Evolutionary conservation across 2,329 filamentous ascomycete species (phyloP).

Genomic region (Claviceps spartinae): DNA sequence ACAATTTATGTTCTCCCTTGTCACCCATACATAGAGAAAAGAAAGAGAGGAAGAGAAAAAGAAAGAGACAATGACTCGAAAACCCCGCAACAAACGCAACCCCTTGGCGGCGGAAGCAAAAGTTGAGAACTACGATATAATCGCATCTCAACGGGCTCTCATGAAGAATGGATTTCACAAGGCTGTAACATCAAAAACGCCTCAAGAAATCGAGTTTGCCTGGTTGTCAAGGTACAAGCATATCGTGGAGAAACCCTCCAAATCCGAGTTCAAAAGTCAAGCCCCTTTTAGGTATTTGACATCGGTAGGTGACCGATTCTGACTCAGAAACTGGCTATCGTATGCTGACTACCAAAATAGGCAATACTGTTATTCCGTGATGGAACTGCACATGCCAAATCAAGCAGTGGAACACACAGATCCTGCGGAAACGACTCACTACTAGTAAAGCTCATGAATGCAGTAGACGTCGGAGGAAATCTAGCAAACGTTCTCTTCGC

Average conservation of each 20-base stretch:
- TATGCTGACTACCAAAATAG: not conserved
- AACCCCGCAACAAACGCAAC: not conserved
- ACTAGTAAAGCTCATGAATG: constrained; percentile 2
- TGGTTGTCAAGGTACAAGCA: not conserved
- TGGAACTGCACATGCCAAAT: not conserved
- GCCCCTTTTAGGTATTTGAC: constrained; percentile 5
- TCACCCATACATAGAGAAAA: not conserved
- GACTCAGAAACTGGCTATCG: not conserved
- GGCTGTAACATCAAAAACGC: constrained; percentile 7
- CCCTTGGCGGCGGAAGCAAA: not conserved
- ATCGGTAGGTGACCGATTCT: not conserved
- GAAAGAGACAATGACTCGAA: not conserved
- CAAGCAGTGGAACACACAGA: not conserved
- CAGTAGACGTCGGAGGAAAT: constrained; percentile 9
- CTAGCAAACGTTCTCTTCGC: constrained; percentile 9
- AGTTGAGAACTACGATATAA: constrained; percentile 7
- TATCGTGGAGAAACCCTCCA: not conserved
- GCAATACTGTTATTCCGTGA: constrained; percentile 7
- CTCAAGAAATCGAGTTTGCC: constrained; percentile 1
- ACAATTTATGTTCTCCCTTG: not conserved
- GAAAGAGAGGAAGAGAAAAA: not conserved
- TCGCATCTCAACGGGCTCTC: constrained; percentile 6
- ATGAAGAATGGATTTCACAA: constrained; percentile 8
- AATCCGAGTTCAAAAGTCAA: not conserved
- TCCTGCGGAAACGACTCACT: not conserved